Evolutionary conservation across 2,329 filamentous ascomycete genomes (phyloP), one percentile per base, ranked within the genome.

Genomic region (Talaromyces pinophilus): DNA sequence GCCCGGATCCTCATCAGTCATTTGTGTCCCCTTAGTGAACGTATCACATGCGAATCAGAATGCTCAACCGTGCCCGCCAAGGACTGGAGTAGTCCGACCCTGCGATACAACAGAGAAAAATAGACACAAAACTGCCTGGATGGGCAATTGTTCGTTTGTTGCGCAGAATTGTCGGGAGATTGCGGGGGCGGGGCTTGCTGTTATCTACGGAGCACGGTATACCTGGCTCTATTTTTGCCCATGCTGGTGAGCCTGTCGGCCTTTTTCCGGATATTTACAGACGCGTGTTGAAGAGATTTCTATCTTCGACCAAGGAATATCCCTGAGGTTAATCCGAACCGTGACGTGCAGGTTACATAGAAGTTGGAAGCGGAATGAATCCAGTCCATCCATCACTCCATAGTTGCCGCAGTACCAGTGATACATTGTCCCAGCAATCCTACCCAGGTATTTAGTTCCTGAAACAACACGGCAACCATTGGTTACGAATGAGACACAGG

Each of bases 261-360:
- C 5, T 22, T 40, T 38, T 3, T 22, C n/a, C 54, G 33, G n/a
- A 22, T n/a, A 22, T 10, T 28, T 38, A n/a, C 10, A 38, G n/a
- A 15, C 54, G 10, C 52, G 13, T 35, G 17, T 25, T 33, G 2
- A 33, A 35, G n/a, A 22, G n/a, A 38, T 17, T 42, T 19, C 30
- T 33, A 8, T 33, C 17, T 22, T 22, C 11, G 17, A 50, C n/a
- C 25, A 48, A 28, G 2, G 44, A 19, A 6, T 19, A 40, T 13
- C 17, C 46, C 11, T 25, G 30, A 57, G 54, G 30, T 38, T 57
- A 22, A 22, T 38, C 13, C 11, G 33, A 22, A 25, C 17, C 62
- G 40, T 66, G 62, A 64, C 60, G 64, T 66, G 30, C 42, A 50
- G 22, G 59, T 63, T 66, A 48, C 59, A 66, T 33, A 38, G 25